Evolutionary conservation across 2,329 filamentous ascomycete species (phyloP), one percentile per base, ranked within the genome.

Genomic region (Teratosphaeria viscida): DNA sequence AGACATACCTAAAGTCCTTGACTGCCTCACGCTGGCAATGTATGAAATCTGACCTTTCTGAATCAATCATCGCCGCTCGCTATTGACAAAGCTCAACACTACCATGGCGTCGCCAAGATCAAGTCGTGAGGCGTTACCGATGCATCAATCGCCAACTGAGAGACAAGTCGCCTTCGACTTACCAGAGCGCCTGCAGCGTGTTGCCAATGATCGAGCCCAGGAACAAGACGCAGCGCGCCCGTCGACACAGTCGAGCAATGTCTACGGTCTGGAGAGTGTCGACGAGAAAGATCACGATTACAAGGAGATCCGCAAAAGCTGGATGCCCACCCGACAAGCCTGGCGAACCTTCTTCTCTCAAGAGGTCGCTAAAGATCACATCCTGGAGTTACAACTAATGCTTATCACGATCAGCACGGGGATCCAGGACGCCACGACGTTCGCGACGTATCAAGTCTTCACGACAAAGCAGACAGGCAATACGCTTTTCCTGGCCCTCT

Each of bases 391-490:
- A 57, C 67, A 77, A 62, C 71, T 76, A n/a, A 65, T 76, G 3
- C 62, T 74, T 56, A 67, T 77, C 5, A 70, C 74, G 5, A 72
- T 78, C 60, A 66, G 65, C 52, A 75, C 67, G 6, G 73, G 74
- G n/a, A 73, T 77, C 37, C 71, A 75, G 77, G 82, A 85, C 71
- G 82, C 82, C 55, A 78, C 81, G 23, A 79, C 82, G 2, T 85
- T 84, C 67, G 81, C 81, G 26, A 81, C 84, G 67, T 86, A 82
- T 70, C 78, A 80, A 70, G 84, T 81, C 67, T 85, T 86, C 69
- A 81, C 81, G 14, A 85, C 82, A 34, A 86, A 86, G 69, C 83
- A 86, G 67, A 86, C 84, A 0, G 84, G 84, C 60, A 86, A 86
- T 72, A 85, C 83, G 2, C 79, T 86, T 55, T 81, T 86, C 65